phyloP scores from a whole-genome alignment of 257 asterid species.

The Jacaranda copaia region DNA sequence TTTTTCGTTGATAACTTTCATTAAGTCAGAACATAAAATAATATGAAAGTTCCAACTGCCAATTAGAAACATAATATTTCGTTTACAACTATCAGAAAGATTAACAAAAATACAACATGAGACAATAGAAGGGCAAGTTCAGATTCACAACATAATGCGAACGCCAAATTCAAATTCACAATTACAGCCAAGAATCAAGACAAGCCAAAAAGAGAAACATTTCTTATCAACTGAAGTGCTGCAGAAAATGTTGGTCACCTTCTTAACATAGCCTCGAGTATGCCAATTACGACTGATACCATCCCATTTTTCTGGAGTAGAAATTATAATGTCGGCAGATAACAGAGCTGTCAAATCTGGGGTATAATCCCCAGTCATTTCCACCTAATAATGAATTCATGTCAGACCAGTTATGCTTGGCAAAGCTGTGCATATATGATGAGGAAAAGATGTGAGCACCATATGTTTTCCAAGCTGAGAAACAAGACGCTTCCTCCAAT shows the following conservation, averaged over 20 bases:
- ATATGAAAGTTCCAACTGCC: slow-evolving; percentile 12
- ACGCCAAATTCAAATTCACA: slow-evolving; percentile 29
- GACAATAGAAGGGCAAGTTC: background rate
- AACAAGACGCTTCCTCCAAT: slow-evolving; percentile 94
- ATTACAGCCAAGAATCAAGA: slow-evolving; percentile 22
- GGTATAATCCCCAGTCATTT: slow-evolving; percentile 98
- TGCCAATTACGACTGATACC: slow-evolving; percentile 99
- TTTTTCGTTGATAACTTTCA: background rate
- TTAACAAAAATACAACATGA: background rate
- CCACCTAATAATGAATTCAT: slow-evolving; percentile 69
- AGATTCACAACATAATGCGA: slow-evolving; percentile 23
- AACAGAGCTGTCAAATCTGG: slow-evolving; percentile 87
- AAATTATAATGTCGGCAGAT: slow-evolving; percentile 89
- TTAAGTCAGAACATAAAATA: slow-evolving; percentile 24
- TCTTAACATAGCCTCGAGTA: slow-evolving; percentile 86
- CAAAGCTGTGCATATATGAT: slow-evolving; percentile 30
- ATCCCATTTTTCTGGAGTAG: slow-evolving; percentile 99
- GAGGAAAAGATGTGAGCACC: slow-evolving; percentile 57
- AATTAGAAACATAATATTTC: slow-evolving; percentile 2
- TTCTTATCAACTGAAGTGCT: slow-evolving; percentile 24
- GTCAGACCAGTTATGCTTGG: slow-evolving; percentile 34
- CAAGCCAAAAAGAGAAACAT: slow-evolving; percentile 13
- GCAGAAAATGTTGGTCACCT: slow-evolving; percentile 65
- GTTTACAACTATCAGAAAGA: background rate
- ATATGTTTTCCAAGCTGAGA: slow-evolving; percentile 87